Evolutionary conservation across 129 eudicot genomes (phyloP).

Genomic region (Apium graveolens): DNA sequence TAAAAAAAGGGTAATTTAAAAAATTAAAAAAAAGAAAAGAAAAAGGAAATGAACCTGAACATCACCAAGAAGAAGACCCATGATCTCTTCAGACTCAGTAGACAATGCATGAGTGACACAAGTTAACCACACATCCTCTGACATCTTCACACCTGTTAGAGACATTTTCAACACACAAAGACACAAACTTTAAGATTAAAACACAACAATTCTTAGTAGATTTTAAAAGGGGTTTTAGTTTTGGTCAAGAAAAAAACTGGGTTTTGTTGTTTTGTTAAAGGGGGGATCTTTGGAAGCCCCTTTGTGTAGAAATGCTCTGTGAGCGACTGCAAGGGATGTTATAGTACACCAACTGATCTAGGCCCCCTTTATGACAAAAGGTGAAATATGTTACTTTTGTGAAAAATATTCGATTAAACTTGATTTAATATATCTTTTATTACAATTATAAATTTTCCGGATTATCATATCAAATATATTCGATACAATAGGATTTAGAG

Average conservation of each 20-base stretch:
- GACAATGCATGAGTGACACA: slow-evolving; percentile 94
- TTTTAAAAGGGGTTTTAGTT: background rate
- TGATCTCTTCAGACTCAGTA: slow-evolving; percentile 99
- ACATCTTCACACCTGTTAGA: slow-evolving; percentile 81
- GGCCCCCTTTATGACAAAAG: background rate
- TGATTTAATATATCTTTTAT: no score
- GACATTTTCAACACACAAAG: slow-evolving; percentile 31
- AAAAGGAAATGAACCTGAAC: slow-evolving; percentile 51
- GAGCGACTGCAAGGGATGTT: slow-evolving; percentile 12
- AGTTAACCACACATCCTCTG: slow-evolving; percentile 95
- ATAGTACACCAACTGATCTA: slow-evolving; percentile 5
- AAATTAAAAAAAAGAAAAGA: background rate
- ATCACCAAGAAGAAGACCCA: slow-evolving; percentile 99
- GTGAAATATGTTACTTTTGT: no score
- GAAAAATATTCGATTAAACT: no score
- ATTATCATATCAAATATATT: no score
- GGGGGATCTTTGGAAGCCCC: slow-evolving; percentile 15
- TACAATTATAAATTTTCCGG: no score
- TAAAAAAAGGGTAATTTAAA: slow-evolving; percentile 18
- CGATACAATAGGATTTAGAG: no score
- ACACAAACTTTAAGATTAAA: background rate
- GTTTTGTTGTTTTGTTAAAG: background rate
- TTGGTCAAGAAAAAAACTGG: background rate
- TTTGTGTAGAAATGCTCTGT: slow-evolving; percentile 13
- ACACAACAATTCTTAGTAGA: background rate